Percentiles rank a stretch among this genome's conserved stretches.
Conservation (phyloP, 2,329 filamentous ascomycete genomes). For the Aspergillus chevalieri region DNA sequence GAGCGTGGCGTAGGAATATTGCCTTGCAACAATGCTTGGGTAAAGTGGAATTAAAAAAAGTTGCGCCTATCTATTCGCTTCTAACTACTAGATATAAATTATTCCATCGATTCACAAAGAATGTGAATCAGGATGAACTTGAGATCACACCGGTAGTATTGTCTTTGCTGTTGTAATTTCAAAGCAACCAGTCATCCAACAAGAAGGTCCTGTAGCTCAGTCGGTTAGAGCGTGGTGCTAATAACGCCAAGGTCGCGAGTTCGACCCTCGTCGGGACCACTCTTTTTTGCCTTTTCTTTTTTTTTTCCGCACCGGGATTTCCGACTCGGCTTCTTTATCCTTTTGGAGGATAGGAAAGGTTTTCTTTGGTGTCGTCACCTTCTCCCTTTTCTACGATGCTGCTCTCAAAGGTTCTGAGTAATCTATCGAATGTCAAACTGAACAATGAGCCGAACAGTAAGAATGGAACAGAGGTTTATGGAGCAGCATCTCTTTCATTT, state of each 20-base stretch:
- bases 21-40: no score
- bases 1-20: no score
- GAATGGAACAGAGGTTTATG: no score
- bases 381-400: not conserved
- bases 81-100: no score
- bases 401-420: not conserved
- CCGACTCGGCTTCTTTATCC: not conserved
- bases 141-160: not conserved
- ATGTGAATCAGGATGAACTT: no score
- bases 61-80: no score
- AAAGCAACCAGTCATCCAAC: not conserved
- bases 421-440: not conserved
- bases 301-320: not conserved
- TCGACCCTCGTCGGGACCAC: constrained; percentile 2
- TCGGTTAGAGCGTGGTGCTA: constrained; percentile 2
- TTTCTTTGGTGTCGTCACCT: not conserved
- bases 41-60: no score
- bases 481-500: no score
- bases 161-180: not conserved
- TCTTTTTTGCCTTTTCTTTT: not conserved
- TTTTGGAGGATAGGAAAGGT: not conserved
- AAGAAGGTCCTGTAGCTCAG: constrained; percentile 3
- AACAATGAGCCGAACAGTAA: no score
- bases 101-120: no score
- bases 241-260: constrained; percentile 3